Base-by-base conservation (phyloP, 495 filamentous ascomycete species). In the Thermothielavioides terrestris region DNA sequence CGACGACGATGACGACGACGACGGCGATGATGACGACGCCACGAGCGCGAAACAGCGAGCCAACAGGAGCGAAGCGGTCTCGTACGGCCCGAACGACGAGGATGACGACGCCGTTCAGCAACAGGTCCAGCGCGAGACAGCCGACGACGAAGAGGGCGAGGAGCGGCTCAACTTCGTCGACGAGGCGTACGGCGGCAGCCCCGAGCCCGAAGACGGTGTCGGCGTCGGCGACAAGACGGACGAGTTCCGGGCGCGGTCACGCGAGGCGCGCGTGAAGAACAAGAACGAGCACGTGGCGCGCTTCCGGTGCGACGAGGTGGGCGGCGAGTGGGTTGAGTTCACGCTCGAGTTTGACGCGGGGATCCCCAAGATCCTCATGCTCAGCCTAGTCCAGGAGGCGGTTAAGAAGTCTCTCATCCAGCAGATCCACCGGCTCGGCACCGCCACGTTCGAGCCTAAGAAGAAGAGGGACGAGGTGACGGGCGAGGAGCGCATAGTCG, bases 11-110 rank as follows among this genome's bases (percentile, higher is more conserved):
- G 84, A 79, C 20, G 84, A 80, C 25, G 82, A 84, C 46, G 85
- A 87, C 36, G 88, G 85, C 40, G 86, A 79, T 11, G 86, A 87
- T 47, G 89, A 86, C 50, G 91, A 96, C 63, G 89, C 89, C 39
- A 94, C 92, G 27, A 80, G 81, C 46, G 79, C 82, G 48, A 86
- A 88, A 65, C 77, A 83, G 57, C 77, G 73, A 46, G 77, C 81
- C 14, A 90, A 92, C 63, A 78, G 84, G 39, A 67, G 71, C 38
- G 86, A 95, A 67, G 85, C 82, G 28, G 80, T 90, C 7, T 88
- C 86, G 11, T 98, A 97, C 61, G 94, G 86, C 31, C 89, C 78
- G 6, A 89, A 89, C 26, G 91, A 97, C 58, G 91, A 94, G 26
- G 94, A 87, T 6, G 92, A 98, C 62, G 81, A 89, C 54, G 80